Evolutionary conservation across 371 early-diverging fungal species (phyloP).

Genomic region (Chytridium lagenaria): DNA sequence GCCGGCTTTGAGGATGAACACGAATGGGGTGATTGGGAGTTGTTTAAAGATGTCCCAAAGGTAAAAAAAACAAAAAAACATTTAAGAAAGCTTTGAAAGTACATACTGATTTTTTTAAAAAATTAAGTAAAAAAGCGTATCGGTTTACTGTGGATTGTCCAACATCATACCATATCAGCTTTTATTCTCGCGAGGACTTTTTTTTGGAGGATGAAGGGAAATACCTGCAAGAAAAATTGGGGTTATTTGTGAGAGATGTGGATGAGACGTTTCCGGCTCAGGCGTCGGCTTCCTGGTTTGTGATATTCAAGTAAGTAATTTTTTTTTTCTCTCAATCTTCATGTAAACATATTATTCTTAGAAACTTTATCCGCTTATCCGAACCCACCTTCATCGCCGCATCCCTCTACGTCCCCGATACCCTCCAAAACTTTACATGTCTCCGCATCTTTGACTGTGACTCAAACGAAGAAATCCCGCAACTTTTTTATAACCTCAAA

Average conservation of each 20-base stretch:
- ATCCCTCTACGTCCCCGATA: conserved; percentile 54
- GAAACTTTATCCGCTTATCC: conserved; percentile 44
- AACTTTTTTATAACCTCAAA: conserved; percentile 37
- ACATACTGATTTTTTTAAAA: neutral
- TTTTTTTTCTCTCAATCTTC: neutral
- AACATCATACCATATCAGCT: conserved; percentile 42
- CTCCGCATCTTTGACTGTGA: conserved; percentile 57
- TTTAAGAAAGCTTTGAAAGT: neutral
- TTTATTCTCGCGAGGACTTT: conserved; percentile 53
- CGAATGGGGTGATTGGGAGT: conserved; percentile 40
- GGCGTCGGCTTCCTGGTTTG: conserved; percentile 48
- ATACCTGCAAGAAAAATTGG: conserved; percentile 50
- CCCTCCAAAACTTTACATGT: conserved; percentile 36
- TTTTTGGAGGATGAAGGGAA: conserved; percentile 58
- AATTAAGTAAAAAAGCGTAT: conserved; percentile 37
- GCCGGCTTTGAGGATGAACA: conserved; percentile 39
- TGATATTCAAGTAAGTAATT: conserved; percentile 55
- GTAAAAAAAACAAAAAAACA: conserved; percentile 31
- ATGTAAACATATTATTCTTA: conserved; percentile 11
- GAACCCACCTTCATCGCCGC: conserved; percentile 46
- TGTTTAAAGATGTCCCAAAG: conserved; percentile 41
- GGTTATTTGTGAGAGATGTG: conserved; percentile 50
- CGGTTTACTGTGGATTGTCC: conserved; percentile 51
- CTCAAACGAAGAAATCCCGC: conserved; percentile 44
- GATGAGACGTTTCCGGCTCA: conserved; percentile 54